phyloP scores from a whole-genome alignment of 2,329 filamentous ascomycete species.

The Exophiala bonariae region DNA sequence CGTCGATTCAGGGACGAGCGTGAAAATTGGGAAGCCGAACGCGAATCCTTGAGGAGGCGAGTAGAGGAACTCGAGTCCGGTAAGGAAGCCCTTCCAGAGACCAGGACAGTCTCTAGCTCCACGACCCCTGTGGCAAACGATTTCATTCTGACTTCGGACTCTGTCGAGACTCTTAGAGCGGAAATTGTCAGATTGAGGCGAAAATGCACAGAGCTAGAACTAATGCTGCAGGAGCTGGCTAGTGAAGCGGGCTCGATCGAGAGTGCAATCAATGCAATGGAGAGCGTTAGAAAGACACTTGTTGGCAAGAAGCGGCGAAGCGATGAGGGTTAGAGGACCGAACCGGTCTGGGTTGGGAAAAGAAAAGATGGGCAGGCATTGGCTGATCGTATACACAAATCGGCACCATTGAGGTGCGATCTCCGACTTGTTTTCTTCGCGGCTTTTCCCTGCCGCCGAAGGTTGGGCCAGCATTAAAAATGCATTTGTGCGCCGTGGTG shows the following conservation, averaged over 20 bases:
- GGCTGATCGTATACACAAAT: no score
- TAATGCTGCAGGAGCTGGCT: conserved; percentile 20
- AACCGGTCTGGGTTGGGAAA: background rate
- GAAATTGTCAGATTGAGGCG: conserved; percentile 24
- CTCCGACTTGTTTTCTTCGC: no score
- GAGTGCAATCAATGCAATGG: conserved; percentile 29
- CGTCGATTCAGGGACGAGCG: conserved; percentile 44
- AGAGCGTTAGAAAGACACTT: conserved; percentile 32
- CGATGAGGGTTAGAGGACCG: background rate
- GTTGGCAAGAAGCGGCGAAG: background rate
- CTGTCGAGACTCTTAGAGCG: conserved; percentile 25
- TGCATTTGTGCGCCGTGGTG: no score
- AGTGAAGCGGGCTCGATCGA: conserved; percentile 24
- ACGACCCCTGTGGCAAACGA: conserved; percentile 19
- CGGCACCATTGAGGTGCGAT: no score
- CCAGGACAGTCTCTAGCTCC: conserved; percentile 13
- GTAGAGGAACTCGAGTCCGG: conserved; percentile 37
- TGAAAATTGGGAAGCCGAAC: conserved; percentile 36
- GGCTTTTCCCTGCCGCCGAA: no score
- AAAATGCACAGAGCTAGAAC: conserved; percentile 24
- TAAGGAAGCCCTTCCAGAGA: conserved; percentile 17
- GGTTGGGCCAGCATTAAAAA: no score
- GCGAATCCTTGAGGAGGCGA: conserved; percentile 34
- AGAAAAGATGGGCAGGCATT: background rate
- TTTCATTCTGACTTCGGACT: conserved; percentile 24